Evolutionary conservation across 306 rosid species (phyloP), one percentile per base, ranked within the genome.

Genomic region (Cucumis melo): DNA sequence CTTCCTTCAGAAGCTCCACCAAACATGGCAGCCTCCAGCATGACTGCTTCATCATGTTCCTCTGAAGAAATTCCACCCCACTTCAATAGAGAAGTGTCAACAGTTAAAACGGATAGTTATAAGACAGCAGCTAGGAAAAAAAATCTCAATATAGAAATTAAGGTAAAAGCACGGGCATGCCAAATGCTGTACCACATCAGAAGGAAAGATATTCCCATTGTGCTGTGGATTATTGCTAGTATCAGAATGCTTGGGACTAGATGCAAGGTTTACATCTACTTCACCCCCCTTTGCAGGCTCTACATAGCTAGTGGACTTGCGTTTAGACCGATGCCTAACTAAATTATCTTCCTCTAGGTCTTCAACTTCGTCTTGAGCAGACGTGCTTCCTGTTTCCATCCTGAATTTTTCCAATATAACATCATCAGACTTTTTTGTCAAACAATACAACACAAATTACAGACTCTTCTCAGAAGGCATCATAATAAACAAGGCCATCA

Each of bases 11-110:
- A 94, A 75, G 89, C 86, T 80, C 97, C 96, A 78, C 99, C 99
- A 73, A 92, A 94, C 93, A 90, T 89, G 76, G 97, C 97, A 65
- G 96, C 97, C 88, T 92, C 97, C 44, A 94, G 96, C 96, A 95
- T 95, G 65, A 94, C 95, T 60, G 97, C 97, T 85, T 90, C 97
- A 53, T 94, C 95, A 46, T 87, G 97, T 78, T 94, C 97, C 89
- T 80, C 91, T 2, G 97, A 90, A 79, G 95, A 92, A 73, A 92
- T 89, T 78, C 96, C 97, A 80, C 97, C 97, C 99, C 95, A 92
- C 99, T 94, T 85, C 85, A 82, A 74, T 80, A 79, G 70, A 24
- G 68, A 80, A 77, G 76, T 58, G 67, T 36, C 42, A 79, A 44
- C 54, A 44, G 76, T 64, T 74, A 55, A 38, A 76, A 65, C 58